phyloP scores from a whole-genome alignment of 176 grass and related monocot genomes.

The Musa beccarii region DNA sequence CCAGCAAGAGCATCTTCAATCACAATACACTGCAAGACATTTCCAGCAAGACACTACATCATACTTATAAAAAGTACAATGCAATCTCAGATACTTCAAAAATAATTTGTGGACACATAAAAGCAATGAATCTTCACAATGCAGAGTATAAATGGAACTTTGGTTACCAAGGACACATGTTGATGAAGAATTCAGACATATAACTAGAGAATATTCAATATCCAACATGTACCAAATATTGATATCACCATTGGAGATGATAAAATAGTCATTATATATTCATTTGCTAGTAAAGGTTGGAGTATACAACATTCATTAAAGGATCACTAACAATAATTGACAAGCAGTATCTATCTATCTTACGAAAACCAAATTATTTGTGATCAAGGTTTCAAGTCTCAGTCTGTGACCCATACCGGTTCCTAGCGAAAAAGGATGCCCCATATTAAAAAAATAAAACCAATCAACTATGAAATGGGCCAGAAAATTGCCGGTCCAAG shows the following conservation, averaged over 20 bases:
- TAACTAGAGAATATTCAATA: not conserved
- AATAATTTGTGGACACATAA: not conserved
- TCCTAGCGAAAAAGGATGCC: too few relatives aligned
- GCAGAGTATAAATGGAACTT: not conserved
- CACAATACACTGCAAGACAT: conserved; percentile 63
- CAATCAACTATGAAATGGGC: too few relatives aligned
- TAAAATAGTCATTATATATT: not conserved
- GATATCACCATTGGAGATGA: not conserved
- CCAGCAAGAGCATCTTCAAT: conserved; percentile 99
- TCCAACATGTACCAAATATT: not conserved
- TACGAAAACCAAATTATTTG: too few relatives aligned
- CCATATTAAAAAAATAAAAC: too few relatives aligned
- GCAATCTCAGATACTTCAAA: not conserved
- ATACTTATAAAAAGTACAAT: conserved; percentile 6
- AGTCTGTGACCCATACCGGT: too few relatives aligned
- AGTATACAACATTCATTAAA: too few relatives aligned
- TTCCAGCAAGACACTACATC: not conserved
- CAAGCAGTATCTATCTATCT: too few relatives aligned
- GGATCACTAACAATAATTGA: too few relatives aligned
- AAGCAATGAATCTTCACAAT: not conserved
- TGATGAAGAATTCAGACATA: not conserved
- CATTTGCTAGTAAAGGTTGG: not conserved
- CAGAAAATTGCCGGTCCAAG: too few relatives aligned
- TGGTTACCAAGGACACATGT: not conserved
- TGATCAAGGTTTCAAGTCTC: too few relatives aligned